A percentile compares a stretch with the other conserved stretches of the same genome.
phyloP scores from a whole-genome alignment of 2,329 filamentous ascomycete genomes.

The Tolypocladium album region DNA sequence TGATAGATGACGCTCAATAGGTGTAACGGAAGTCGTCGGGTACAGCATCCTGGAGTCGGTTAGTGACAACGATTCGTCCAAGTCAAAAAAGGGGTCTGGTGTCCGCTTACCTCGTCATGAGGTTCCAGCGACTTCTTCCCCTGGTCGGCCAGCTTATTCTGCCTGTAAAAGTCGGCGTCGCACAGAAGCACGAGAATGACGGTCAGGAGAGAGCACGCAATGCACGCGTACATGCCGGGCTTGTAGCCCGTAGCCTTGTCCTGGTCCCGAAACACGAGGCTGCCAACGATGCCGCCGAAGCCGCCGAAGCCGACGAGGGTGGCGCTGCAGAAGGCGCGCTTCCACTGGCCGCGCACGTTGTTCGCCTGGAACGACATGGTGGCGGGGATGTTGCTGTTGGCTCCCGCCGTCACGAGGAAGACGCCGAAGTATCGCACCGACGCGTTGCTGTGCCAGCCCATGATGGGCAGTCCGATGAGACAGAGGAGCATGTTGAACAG shows the following conservation, averaged over 20 bases:
- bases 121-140: constrained; percentile 41
- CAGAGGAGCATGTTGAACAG: constrained; percentile 53
- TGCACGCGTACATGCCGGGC: constrained; percentile 45
- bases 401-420: constrained; percentile 65
- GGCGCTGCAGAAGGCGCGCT: constrained; percentile 68
- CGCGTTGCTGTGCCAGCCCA: constrained; percentile 51
- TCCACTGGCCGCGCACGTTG: constrained; percentile 84
- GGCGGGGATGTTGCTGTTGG: constrained; percentile 67
- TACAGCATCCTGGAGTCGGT: neutral
- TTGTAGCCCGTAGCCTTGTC: constrained; percentile 40
- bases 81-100: neutral
- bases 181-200: constrained; percentile 32
- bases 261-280: constrained; percentile 56
- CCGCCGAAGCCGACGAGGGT: constrained; percentile 68
- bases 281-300: constrained; percentile 67
- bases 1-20: neutral
- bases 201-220: constrained; percentile 35
- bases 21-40: neutral
- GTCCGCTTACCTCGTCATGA: constrained; percentile 31
- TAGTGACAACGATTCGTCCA: neutral
- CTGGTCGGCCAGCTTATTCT: constrained; percentile 40
- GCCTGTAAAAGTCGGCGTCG: constrained; percentile 27
- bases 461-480: constrained; percentile 60
- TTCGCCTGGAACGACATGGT: constrained; percentile 75
- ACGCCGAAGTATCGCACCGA: constrained; percentile 61